These are phyloP conservation scores for Chrysanthemum seticuspe DNA, from an alignment of 129 eudicot species.

Conservation along the genomic window DNA sequence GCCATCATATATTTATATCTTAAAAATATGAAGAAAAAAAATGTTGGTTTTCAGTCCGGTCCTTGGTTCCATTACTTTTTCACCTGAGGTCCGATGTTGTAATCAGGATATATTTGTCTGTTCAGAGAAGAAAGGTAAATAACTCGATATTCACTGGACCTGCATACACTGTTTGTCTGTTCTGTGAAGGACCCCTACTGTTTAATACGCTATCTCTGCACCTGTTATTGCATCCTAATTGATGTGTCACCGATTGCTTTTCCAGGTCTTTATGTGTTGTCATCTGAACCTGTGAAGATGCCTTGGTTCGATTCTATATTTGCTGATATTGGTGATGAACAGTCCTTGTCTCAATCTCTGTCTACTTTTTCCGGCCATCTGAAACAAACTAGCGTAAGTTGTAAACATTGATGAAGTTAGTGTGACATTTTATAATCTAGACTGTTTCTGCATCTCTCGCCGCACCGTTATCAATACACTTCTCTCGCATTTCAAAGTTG, in stretches of 20 bases:
- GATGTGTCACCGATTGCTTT: constrained; percentile 4
- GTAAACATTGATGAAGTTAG: constrained; percentile 7
- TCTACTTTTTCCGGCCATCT: constrained; percentile 97
- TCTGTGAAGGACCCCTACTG: constrained; percentile 13
- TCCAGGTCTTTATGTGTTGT: constrained; percentile 78
- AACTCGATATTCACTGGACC: constrained; percentile 8
- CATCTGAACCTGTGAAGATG: constrained; percentile 79
- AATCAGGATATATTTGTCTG: background rate
- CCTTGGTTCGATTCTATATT: constrained; percentile 94
- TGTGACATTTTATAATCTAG: constrained; percentile 1
- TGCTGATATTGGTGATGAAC: constrained; percentile 98
- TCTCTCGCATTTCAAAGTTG: background rate
- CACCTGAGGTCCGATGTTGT: constrained; percentile 6
- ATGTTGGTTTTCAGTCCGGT: background rate
- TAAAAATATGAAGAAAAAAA: background rate
- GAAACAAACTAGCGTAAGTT: constrained; percentile 87
- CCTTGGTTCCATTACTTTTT: background rate
- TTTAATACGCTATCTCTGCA: background rate
- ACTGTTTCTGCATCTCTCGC: background rate
- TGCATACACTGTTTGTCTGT: constrained; percentile 9
- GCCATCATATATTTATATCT: background rate
- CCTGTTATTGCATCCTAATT: background rate
- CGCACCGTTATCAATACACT: background rate
- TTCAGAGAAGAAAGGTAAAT: constrained; percentile 17
- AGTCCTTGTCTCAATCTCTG: constrained; percentile 89